Evolutionary conservation across 169 alveolate genomes (phyloP).

Genomic region (Cryptosporidium muris): DNA sequence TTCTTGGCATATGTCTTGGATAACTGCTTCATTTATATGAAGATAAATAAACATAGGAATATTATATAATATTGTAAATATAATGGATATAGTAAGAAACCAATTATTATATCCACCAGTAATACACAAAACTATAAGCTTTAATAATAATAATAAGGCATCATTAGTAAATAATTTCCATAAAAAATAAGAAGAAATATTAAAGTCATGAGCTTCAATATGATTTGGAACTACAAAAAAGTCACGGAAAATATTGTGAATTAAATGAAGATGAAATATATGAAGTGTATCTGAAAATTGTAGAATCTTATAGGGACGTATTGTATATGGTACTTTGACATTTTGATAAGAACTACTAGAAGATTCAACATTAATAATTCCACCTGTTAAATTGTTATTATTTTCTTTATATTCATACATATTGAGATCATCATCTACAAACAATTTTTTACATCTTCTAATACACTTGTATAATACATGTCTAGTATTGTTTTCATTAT

Average conservation of each 20-base stretch:
- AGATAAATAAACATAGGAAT: conserved; percentile 6
- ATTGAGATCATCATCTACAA: no score
- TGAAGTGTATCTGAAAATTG: conserved; percentile 33
- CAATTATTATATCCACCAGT: background rate
- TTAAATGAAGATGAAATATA: conserved; percentile 1
- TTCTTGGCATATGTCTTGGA: no score
- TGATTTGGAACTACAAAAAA: conserved; percentile 23
- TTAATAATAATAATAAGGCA: background rate
- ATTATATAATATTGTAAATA: conserved; percentile 1
- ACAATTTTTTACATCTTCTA: no score
- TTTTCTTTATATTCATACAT: no score
- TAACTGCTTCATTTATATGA: conserved; percentile 21
- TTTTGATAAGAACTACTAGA: no score
- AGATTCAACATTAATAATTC: background rate
- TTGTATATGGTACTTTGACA: no score
- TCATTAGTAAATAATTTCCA: conserved; percentile 55
- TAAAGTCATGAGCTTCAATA: conserved; percentile 56
- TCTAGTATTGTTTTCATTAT: no score
- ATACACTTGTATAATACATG: no score
- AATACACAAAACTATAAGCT: background rate
- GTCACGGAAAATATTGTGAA: conserved; percentile 3
- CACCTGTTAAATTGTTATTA: background rate
- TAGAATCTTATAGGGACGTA: conserved; percentile 32
- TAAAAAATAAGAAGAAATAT: conserved; percentile 26
- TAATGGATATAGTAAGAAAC: conserved; percentile 1